phyloP scores from a whole-genome alignment of 345 rosid species.

The Excoecaria cochinchinensis region DNA sequence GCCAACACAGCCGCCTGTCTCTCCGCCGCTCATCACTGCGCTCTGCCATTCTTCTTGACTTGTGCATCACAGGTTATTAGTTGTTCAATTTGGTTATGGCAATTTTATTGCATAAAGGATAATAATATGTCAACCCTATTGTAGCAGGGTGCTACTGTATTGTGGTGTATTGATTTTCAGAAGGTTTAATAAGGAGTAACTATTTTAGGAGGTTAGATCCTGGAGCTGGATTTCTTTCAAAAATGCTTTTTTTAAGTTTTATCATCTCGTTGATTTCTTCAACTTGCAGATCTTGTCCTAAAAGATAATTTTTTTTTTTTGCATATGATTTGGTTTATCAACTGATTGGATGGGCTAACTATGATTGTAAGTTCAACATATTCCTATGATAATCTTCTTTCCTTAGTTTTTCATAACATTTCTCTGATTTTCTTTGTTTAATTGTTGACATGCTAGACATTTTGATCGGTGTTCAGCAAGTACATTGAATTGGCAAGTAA shows the following conservation, averaged over 20 bases:
- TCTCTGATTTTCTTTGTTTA: not conserved
- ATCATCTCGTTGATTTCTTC: conserved; percentile 11
- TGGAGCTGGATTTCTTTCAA: conserved; percentile 11
- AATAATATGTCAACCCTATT: not conserved
- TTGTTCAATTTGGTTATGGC: not conserved
- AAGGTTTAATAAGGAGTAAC: conserved; percentile 61
- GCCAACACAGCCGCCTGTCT: no score
- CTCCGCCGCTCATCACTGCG: no score
- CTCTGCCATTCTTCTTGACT: no score
- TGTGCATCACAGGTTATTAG: no score
- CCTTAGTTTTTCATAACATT: not conserved
- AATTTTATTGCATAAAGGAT: conserved; percentile 5
- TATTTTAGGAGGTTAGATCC: conserved; percentile 81
- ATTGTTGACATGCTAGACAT: conserved; percentile 16
- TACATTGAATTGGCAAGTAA: no score
- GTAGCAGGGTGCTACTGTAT: conserved; percentile 57
- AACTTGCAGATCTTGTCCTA: conserved; percentile 71
- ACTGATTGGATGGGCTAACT: conserved; percentile 84
- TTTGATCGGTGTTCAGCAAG: conserved; percentile 28
- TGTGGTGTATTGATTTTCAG: conserved; percentile 92
- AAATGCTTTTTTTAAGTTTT: not conserved
- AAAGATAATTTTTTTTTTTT: conserved; percentile 81
- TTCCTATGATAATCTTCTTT: not conserved
- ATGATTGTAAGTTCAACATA: conserved; percentile 63
- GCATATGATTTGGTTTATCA: conserved; percentile 83